Conservation (phyloP, 1,284 basidiomycete species). For the Neonothopanus nambi region DNA sequence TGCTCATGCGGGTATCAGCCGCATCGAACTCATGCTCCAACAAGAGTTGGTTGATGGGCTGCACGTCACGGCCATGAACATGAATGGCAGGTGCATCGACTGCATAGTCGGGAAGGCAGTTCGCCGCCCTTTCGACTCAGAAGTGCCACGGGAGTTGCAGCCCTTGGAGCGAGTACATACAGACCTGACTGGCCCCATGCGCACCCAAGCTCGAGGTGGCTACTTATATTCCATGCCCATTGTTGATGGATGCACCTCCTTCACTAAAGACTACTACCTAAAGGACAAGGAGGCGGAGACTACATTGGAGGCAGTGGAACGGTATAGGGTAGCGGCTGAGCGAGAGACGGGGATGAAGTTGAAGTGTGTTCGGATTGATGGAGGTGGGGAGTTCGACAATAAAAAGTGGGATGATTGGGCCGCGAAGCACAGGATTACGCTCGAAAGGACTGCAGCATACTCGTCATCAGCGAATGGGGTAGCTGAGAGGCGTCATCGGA, state of each 20-base stretch:
- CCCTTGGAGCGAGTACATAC: constrained; percentile 5
- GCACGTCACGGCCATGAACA: background rate
- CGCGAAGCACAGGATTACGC: constrained; percentile 17
- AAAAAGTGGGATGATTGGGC: constrained; percentile 13
- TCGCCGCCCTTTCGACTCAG: constrained; percentile 8
- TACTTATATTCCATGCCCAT: constrained; percentile 17
- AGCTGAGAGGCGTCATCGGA: background rate
- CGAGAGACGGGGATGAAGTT: constrained; percentile 1
- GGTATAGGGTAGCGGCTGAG: background rate
- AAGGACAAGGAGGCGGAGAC: constrained; percentile 5
- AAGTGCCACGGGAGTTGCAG: background rate
- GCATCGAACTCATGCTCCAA: background rate
- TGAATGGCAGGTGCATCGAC: background rate
- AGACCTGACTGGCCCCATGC: constrained; percentile 15
- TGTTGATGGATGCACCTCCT: too few relatives aligned
- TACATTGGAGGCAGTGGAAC: background rate
- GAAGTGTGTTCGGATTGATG: background rate
- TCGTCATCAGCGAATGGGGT: constrained; percentile 11
- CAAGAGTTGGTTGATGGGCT: constrained; percentile 8
- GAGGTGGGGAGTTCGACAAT: too few relatives aligned
- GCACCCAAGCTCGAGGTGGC: constrained; percentile 6
- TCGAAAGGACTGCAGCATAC: constrained; percentile 20
- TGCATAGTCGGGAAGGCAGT: constrained; percentile 6
- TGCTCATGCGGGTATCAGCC: background rate
- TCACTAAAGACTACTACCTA: too few relatives aligned